Base-by-base conservation (phyloP, 331 rosid genomes). In the Acacia pycnantha region DNA sequence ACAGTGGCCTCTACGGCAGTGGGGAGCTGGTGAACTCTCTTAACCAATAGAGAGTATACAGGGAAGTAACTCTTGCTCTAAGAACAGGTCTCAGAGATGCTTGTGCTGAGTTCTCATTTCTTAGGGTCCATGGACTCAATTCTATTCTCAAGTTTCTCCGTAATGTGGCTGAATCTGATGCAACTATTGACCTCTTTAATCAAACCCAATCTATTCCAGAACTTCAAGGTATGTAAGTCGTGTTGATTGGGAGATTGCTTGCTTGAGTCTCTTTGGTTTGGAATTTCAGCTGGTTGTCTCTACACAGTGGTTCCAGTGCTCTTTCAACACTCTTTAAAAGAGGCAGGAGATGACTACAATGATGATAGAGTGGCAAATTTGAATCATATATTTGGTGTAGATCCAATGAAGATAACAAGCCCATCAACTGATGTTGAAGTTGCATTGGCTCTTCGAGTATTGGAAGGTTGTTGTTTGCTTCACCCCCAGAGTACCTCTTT, bases 51-150 rank as follows among this genome's bases (percentile, higher is more conserved):
- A 82, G 98, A 78, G 88, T 93, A 2, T 84, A 87, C 77, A 86
- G 97, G 15, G 98, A 95, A 84, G 92, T 95, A 24, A 95, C 94
- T 3, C 91, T 95, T 11, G 91, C 93, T 1, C 98, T 95, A 56
- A 88, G 94, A 16, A 89, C 87, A 2, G 92, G 98, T 3, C 93
- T 95, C 29, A 85, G 92, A 37, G 93, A 92, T 24, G 97, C 94
- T 4, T 79, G 93, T 22, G 97, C 97, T 4, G 96, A 92, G 80
- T 95, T 93, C 90, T 93, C 98, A 0, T 93, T 95, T 66, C 96
- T 95, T 81, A 97, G 98, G 19, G 83, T 92, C 27, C 96, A 96
- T 46, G 98, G 97, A 61, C 98, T 93, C 76, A 91, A 92, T 44
- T 85, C 89, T 15, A 88, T 93, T 82, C 97, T 93, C 91, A 90